Percentiles rank a stretch among this genome's conserved stretches.
These are phyloP conservation scores for Solanum gandarillasii DNA, from an alignment of 257 asterid species.

Conservation along the genomic window DNA sequence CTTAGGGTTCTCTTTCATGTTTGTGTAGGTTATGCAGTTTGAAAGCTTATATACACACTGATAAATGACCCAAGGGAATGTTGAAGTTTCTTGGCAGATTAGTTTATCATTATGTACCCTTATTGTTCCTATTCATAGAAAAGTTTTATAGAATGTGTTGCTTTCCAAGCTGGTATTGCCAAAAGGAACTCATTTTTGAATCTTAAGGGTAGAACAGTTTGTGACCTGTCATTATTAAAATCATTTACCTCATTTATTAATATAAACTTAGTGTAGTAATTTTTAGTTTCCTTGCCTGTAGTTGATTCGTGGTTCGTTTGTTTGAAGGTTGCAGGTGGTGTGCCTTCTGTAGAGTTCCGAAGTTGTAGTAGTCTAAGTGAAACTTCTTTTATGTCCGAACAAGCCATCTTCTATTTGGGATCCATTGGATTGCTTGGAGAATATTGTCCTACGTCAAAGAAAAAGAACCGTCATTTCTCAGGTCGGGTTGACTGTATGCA, in stretches of 20 bases:
- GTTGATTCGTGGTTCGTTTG: not conserved
- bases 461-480: slow-evolving; percentile 1
- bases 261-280: not conserved
- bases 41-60: not conserved
- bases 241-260: not conserved
- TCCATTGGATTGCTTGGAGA: slow-evolving; percentile 11
- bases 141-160: not conserved
- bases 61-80: not conserved
- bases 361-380: not conserved
- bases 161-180: not conserved
- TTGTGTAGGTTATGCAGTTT: not conserved
- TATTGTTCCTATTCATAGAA: not conserved
- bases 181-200: not conserved
- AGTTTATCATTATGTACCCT: not conserved
- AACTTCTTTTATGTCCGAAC: slow-evolving; percentile 14
- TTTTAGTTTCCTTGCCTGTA: not conserved
- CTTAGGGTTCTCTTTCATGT: not conserved
- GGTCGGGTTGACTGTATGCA: not conserved
- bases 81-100: not conserved
- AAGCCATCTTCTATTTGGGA: slow-evolving; percentile 9
- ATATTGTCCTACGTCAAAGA: not conserved
- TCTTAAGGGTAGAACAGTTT: not conserved
- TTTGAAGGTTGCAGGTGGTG: not conserved
- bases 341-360: not conserved
- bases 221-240: not conserved